A percentile compares a stretch with the other conserved stretches of the same genome.
Evolutionary conservation across 768 basidiomycete genomes (phyloP).

Genomic region (Russula sp.): DNA sequence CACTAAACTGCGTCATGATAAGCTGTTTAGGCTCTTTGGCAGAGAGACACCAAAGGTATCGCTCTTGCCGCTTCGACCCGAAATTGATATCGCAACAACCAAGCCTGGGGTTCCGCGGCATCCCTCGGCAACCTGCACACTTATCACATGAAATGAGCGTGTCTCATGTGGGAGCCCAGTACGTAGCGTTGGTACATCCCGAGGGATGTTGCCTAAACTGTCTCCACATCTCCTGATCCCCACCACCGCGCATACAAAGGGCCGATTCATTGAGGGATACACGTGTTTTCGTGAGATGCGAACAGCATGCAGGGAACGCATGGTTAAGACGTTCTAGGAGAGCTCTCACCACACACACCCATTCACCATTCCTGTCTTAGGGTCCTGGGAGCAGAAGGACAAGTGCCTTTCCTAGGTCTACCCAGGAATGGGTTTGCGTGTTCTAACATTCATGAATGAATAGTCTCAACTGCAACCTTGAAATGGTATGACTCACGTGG

Average conservation of each 20-base stretch:
- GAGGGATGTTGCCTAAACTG: neutral
- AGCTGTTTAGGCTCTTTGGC: neutral
- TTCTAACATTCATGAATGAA: neutral
- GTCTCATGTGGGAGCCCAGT: neutral
- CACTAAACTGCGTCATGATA: neutral
- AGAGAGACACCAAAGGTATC: neutral
- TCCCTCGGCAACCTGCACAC: neutral
- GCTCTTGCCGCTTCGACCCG: neutral
- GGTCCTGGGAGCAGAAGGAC: too few relatives aligned
- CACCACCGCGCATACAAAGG: neutral
- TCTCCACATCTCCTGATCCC: neutral
- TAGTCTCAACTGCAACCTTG: too few relatives aligned
- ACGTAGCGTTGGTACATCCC: neutral
- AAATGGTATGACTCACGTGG: neutral
- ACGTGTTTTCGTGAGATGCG: conserved; percentile 12
- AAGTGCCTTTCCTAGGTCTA: neutral
- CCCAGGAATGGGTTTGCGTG: too few relatives aligned
- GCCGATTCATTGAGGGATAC: conserved; percentile 8
- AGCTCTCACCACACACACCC: neutral
- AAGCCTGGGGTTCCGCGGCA: neutral
- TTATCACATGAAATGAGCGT: conserved; percentile 16
- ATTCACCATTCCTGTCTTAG: neutral
- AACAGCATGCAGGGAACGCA: conserved; percentile 6
- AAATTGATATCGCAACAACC: neutral
- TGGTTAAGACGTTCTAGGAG: neutral